phyloP scores from a whole-genome alignment of 495 filamentous ascomycete genomes.

The Daldinia decipiens region DNA sequence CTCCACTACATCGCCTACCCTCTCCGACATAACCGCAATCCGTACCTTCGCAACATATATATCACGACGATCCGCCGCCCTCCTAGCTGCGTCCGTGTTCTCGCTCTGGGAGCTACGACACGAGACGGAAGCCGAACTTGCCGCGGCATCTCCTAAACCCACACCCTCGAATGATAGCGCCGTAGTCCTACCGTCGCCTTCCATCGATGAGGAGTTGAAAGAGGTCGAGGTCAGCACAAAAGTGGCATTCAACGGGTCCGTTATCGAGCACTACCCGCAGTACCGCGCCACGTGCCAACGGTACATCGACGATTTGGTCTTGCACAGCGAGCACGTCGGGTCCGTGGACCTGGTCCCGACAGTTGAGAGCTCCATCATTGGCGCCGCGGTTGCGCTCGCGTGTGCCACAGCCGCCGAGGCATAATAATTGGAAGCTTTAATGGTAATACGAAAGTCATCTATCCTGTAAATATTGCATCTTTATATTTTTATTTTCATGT shows the following conservation, averaged over 20 bases:
- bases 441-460: constrained; percentile 6
- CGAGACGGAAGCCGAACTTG: constrained; percentile 54
- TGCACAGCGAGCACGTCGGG: constrained; percentile 42
- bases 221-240: constrained; percentile 51
- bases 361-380: constrained; percentile 69
- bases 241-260: constrained; percentile 71
- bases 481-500: constrained; percentile 17
- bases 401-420: constrained; percentile 48
- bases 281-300: constrained; percentile 62
- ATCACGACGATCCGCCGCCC: constrained; percentile 68
- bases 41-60: constrained; percentile 64
- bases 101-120: constrained; percentile 68
- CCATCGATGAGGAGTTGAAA: constrained; percentile 33
- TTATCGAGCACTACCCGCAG: constrained; percentile 71
- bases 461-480: constrained; percentile 11
- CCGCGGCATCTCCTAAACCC: constrained; percentile 18
- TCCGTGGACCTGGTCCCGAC: constrained; percentile 64
- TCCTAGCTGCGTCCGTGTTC: constrained; percentile 70
- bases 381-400: constrained; percentile 69
- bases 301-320: constrained; percentile 61
- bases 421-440: constrained; percentile 9
- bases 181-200: constrained; percentile 30
- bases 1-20: constrained; percentile 51
- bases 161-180: constrained; percentile 36
- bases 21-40: constrained; percentile 63